Evolutionary conservation across 495 filamentous ascomycete genomes (phyloP).

Genomic region (Penicillium fimorum): DNA sequence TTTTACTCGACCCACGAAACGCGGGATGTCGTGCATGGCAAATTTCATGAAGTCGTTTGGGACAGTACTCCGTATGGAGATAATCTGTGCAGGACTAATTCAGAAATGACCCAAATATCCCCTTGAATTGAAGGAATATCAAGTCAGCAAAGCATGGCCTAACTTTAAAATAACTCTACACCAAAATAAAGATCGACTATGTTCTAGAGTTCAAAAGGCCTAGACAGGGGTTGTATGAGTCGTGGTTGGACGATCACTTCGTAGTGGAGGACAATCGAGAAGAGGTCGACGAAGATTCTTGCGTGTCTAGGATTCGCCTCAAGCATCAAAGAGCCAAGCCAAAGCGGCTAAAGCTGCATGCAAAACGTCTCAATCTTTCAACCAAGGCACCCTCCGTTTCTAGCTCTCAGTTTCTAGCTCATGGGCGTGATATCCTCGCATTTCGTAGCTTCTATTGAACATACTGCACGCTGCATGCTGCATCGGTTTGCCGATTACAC

Average conservation of each 20-base stretch:
- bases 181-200: not conserved
- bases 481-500: conserved; percentile 12
- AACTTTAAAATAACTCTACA: not conserved
- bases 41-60: not conserved
- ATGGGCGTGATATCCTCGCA: not conserved
- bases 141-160: not conserved
- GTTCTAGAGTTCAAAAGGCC: conserved; percentile 15
- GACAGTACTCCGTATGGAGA: not conserved
- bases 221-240: conserved; percentile 4
- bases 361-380: not conserved
- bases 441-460: not conserved
- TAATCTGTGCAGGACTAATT: not conserved
- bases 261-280: conserved; percentile 9
- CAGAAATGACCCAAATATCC: not conserved
- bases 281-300: not conserved
- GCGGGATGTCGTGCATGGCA: not conserved
- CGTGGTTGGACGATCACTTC: conserved; percentile 8
- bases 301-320: not conserved
- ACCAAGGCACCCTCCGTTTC: not conserved
- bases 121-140: not conserved
- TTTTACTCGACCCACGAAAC: not conserved
- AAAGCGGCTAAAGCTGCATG: not conserved
- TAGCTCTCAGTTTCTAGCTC: not conserved
- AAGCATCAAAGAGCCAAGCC: not conserved
- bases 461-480: not conserved